Percentiles rank a stretch among this genome's conserved stretches.
Evolutionary conservation across 768 basidiomycete genomes (phyloP).

Genomic region (Chalciporus chontae): DNA sequence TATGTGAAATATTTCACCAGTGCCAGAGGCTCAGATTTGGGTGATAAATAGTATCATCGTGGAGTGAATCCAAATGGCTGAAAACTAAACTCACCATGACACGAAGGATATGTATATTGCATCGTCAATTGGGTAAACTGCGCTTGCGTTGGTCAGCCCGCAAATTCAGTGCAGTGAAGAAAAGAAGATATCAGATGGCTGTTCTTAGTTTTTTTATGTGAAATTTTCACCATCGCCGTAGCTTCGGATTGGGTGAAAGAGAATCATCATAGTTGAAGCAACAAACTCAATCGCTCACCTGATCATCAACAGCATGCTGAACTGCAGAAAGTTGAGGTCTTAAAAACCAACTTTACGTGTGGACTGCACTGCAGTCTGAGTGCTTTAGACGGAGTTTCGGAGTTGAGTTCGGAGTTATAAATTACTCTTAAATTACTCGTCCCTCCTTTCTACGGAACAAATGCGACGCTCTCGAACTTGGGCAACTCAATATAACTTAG

Average conservation of each 20-base stretch:
- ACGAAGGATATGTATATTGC: neutral
- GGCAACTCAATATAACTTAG: neutral
- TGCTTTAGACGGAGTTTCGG: too few relatives aligned
- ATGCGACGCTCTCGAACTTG: constrained; percentile 9
- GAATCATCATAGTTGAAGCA: constrained; percentile 1
- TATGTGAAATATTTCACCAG: constrained; percentile 29
- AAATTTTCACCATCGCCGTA: constrained; percentile 10
- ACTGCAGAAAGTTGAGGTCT: too few relatives aligned
- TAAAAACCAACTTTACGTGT: too few relatives aligned
- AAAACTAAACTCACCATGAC: constrained; percentile 8
- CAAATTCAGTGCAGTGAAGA: neutral
- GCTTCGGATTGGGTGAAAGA: constrained; percentile 5
- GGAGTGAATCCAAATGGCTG: neutral
- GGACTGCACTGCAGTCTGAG: too few relatives aligned
- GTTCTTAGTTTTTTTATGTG: constrained; percentile 13
- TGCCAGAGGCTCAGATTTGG: constrained; percentile 28
- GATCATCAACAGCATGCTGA: neutral
- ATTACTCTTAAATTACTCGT: too few relatives aligned
- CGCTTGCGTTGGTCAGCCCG: neutral
- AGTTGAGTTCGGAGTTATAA: too few relatives aligned
- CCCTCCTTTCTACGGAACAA: constrained; percentile 9
- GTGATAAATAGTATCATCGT: constrained; percentile 25
- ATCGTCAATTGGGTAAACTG: neutral
- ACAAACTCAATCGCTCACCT: neutral
- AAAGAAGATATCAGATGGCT: constrained; percentile 9